Percentiles rank a stretch among this genome's conserved stretches.
Evolutionary conservation across 2,329 filamentous ascomycete species (phyloP).

Genomic region (Colletotrichum lindemuthianum): DNA sequence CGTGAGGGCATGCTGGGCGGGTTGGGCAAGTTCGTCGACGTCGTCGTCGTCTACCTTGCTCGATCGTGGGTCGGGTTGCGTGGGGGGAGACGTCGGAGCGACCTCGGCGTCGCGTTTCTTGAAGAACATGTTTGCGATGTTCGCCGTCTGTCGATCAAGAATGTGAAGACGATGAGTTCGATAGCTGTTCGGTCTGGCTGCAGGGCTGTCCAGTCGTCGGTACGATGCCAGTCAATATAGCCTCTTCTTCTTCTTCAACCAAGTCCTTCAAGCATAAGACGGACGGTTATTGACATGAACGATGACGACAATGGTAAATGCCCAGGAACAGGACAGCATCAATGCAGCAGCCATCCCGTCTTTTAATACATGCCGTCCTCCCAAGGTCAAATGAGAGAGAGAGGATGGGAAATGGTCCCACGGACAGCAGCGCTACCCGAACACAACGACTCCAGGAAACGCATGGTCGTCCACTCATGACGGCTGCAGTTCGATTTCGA

Average conservation of each 20-base stretch:
- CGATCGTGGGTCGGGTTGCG: constrained; percentile 14
- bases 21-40: neutral
- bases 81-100: neutral
- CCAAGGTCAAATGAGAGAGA: no score
- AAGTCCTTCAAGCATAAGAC: no score
- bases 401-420: no score
- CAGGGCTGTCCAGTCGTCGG: neutral
- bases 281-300: no score
- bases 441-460: no score
- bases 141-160: neutral
- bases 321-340: no score
- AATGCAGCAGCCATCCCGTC: no score
- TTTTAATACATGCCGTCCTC: no score
- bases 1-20: neutral
- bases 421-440: no score
- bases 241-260: no score
- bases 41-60: constrained; percentile 29
- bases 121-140: constrained; percentile 16
- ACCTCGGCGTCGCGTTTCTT: constrained; percentile 19
- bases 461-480: neutral
- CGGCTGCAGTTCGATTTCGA: neutral
- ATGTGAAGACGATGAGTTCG: neutral
- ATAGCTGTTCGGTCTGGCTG: neutral
- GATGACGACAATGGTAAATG: no score
- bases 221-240: no score